These are phyloP conservation scores for Micractinium conductrix DNA, from an alignment of 139 green algal species.

Conservation along the genomic window DNA sequence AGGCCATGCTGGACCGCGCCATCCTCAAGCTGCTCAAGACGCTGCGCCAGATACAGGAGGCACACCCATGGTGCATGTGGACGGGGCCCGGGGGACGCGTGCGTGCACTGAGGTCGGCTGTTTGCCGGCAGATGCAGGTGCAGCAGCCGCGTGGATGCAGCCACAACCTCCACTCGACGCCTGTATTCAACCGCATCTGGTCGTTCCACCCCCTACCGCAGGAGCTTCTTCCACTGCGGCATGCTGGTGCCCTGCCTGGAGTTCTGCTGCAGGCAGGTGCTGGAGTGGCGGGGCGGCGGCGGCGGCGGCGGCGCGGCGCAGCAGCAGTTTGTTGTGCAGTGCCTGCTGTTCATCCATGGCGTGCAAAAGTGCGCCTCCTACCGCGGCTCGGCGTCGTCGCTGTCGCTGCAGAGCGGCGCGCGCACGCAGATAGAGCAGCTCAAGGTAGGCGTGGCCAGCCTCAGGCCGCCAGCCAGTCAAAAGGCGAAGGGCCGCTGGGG, in stretches of 20 bases:
- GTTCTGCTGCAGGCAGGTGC: slow-evolving; percentile 63
- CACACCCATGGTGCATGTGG: slow-evolving; percentile 77
- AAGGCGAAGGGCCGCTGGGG: no score
- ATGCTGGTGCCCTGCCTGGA: slow-evolving; percentile 71
- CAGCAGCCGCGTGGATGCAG: no score
- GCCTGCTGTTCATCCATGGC: slow-evolving; percentile 67
- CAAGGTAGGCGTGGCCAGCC: no score
- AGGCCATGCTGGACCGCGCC: slow-evolving; percentile 74
- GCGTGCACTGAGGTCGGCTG: not conserved
- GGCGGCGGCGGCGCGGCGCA: slow-evolving; percentile 5
- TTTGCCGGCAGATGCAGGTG: no score
- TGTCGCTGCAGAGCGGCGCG: slow-evolving; percentile 37
- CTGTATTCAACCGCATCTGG: no score
- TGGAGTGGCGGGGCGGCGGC: slow-evolving; percentile 2
- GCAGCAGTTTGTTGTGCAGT: slow-evolving; percentile 52
- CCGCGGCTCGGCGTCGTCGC: slow-evolving; percentile 31
- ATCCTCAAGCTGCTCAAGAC: slow-evolving; percentile 88
- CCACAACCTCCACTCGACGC: no score
- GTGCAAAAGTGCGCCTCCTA: slow-evolving; percentile 60
- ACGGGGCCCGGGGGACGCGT: not conserved
- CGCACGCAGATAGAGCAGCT: slow-evolving; percentile 24
- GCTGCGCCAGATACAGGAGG: slow-evolving; percentile 69
- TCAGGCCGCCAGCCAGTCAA: no score
- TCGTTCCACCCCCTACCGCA: slow-evolving; percentile 17
- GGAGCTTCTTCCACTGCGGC: slow-evolving; percentile 71